phyloP scores from a whole-genome alignment of 1,139 yeast genomes.

The Scheffersomyces cryptocercus region DNA sequence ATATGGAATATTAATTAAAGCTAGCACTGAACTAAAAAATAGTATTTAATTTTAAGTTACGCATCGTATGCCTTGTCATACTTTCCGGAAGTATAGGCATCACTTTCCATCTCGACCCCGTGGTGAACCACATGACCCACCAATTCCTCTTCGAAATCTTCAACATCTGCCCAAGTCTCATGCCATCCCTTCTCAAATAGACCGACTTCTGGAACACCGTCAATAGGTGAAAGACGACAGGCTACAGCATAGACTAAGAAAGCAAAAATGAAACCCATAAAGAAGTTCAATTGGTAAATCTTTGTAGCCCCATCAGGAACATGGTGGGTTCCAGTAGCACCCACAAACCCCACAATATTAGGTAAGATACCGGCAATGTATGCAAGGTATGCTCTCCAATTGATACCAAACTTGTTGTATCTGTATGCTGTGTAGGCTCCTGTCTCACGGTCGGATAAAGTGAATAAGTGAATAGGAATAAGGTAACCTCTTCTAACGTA shows the following conservation, averaged over 20 bases:
- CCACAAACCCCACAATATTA: constrained; percentile 86
- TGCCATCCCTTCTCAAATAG: constrained; percentile 62
- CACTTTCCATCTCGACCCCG: constrained; percentile 15
- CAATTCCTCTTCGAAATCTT: constrained; percentile 55
- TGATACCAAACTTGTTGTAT: constrained; percentile 63
- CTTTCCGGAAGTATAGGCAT: constrained; percentile 11
- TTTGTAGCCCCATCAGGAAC: constrained; percentile 82
- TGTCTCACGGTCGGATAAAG: constrained; percentile 29
- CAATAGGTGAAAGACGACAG: constrained; percentile 57
- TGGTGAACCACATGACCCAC: constrained; percentile 33
- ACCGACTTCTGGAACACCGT: constrained; percentile 55
- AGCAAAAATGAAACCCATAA: constrained; percentile 69
- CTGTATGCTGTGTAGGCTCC: constrained; percentile 47
- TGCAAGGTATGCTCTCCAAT: constrained; percentile 80
- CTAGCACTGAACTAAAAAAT: too few relatives aligned
- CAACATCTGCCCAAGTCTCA: constrained; percentile 63
- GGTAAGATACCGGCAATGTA: constrained; percentile 76
- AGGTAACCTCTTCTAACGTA: constrained; percentile 74
- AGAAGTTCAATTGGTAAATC: constrained; percentile 71
- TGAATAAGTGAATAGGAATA: constrained; percentile 63
- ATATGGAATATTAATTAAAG: too few relatives aligned
- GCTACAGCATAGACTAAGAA: constrained; percentile 50
- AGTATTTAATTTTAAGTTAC: background rate
- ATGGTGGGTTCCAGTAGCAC: constrained; percentile 61
- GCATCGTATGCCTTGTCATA: constrained; percentile 4